Base-by-base conservation (phyloP, 2,329 filamentous ascomycete genomes). In the Diplodia intermedia region DNA sequence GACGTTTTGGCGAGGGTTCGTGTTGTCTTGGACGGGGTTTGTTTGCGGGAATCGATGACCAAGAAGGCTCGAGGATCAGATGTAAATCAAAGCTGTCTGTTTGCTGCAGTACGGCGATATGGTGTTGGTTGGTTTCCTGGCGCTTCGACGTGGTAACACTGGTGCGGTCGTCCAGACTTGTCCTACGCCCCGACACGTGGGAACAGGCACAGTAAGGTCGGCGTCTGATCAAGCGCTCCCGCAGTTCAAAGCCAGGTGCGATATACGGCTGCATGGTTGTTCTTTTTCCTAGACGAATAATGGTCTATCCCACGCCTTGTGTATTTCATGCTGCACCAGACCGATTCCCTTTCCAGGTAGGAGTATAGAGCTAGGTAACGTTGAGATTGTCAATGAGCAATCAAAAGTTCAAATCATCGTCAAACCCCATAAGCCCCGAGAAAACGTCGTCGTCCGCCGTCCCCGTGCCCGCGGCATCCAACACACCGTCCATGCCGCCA, bases 371-470 rank as follows among this genome's bases (percentile, higher is more conserved):
- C 36, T 38, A 38, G 36, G 36, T 7, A 47, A 11, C n/a, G n/a
- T 33, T 31, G 31, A 55, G 33, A 9, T n/a, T 55, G 26, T 55
- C 4, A 36, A 56, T n/a, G 9, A 23, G 9, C 36, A 26, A 33
- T 52, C 29, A 67, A 20, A 67, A 67, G 49, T 67, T 67, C 31
- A 61, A 67, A 20, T 67, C 66, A n/a, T 67, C 66, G 40, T 67
- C 66, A 40, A 67, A 53, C 7, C 55, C 56, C 47, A 61, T 55
- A 23, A 65, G 49, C 8, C 66, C 66, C 2, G 66, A 67, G 18
- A 67, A 67, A 20, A 67, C 66, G 14, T 67, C 66, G 38, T 67
- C 66, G 31, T 67, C 66, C n/a, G 65, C 36, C 31, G 43, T 60
- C 8, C 53, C 54, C 18, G 52, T 36, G 8, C 55, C 66, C 3